A percentile compares a stretch with the other conserved stretches of the same genome.
Evolutionary conservation across 169 alveolate species (phyloP).

Genomic region (Eimeria acervulina): DNA sequence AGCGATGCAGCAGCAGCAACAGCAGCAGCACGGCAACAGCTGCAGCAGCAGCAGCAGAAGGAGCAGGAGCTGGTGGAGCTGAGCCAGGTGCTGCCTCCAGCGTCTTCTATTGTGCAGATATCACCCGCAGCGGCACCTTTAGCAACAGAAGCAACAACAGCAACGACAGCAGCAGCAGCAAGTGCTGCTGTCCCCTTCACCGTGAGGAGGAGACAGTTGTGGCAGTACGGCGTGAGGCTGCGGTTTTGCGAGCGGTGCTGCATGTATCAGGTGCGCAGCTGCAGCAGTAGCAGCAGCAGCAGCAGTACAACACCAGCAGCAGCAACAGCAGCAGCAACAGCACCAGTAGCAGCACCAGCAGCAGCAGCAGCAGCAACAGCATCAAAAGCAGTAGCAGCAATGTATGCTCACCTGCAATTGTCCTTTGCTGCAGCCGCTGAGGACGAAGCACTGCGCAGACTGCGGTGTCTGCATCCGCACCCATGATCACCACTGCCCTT

Average conservation of each 20-base stretch:
- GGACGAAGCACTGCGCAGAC: slow-evolving; percentile 92
- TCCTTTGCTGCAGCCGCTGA: slow-evolving; percentile 86
- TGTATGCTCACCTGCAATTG: neutral
- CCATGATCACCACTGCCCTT: slow-evolving; percentile 96
- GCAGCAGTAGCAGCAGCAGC: slow-evolving; percentile 1
- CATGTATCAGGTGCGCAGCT: slow-evolving; percentile 84
- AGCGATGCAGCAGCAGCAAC: neutral
- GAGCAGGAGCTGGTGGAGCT: slow-evolving; percentile 2
- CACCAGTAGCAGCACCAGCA: neutral
- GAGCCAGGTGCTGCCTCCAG: neutral
- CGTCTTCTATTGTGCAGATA: neutral
- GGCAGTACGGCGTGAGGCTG: slow-evolving; percentile 63
- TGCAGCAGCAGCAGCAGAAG: slow-evolving; percentile 7
- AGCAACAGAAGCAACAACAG: neutral
- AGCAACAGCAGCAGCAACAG: slow-evolving; percentile 19
- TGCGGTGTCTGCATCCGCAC: slow-evolving; percentile 94
- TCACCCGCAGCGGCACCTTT: neutral
- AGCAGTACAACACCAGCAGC: neutral
- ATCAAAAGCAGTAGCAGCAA: neutral
- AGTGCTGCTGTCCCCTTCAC: slow-evolving; percentile 31
- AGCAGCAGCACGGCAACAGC: neutral
- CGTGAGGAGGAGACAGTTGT: slow-evolving; percentile 38
- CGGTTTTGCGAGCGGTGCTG: slow-evolving; percentile 91
- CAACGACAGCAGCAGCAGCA: neutral
- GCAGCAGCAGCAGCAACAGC: slow-evolving; percentile 31